Base-by-base conservation (phyloP, 73 alveolate genomes). In the Urostyla sp. region DNA sequence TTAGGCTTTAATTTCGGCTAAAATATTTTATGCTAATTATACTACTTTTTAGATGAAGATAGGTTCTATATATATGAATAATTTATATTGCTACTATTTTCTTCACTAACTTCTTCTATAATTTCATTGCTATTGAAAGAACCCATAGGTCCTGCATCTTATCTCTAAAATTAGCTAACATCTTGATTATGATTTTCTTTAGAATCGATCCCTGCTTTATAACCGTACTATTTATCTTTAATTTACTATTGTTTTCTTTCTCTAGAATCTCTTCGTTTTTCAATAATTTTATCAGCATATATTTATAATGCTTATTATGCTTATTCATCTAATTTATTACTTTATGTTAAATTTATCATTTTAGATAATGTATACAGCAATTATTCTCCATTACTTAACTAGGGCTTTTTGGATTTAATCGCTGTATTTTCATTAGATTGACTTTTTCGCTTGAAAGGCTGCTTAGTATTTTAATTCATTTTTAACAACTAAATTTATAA, bases 51-150 rank as follows among this genome's bases (percentile, higher is more conserved):
- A 57, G 67, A 4, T 23, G 23, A 11, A 46, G 34, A 16, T 44
- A 57, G 37, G 24, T 63, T 60, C n/a, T 63, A 63, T 20, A 63
- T 6, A 38, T 63, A 63, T 63, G 79, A 63, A 40, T 63, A 63
- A 32, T 63, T 63, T n/a, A 57, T 60, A 18, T 48, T 40, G 26
- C 35, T 63, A 38, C 79, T 63, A 24, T 75, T 63, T n/a, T 81
- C 91, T 26, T 81, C 91, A 58, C 85, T 81, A 0, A 60, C 78
- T 54, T 81, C 91, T 31, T 60, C 79, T 26, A 81, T 81, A 51
- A 81, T 35, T 53, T 81, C 52, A 81, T 50, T 81, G 31, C 44
- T 63, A 20, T n/a, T n/a, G n/a, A n/a, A n/a, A n/a, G n/a, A n/a
- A n/a, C n/a, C n/a, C n/a, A 63, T 63, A 21, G 37, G 32, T 58